These are phyloP conservation scores for Orbilia brochopaga DNA, from an alignment of 2,329 filamentous ascomycete species.

Conservation along the genomic window DNA sequence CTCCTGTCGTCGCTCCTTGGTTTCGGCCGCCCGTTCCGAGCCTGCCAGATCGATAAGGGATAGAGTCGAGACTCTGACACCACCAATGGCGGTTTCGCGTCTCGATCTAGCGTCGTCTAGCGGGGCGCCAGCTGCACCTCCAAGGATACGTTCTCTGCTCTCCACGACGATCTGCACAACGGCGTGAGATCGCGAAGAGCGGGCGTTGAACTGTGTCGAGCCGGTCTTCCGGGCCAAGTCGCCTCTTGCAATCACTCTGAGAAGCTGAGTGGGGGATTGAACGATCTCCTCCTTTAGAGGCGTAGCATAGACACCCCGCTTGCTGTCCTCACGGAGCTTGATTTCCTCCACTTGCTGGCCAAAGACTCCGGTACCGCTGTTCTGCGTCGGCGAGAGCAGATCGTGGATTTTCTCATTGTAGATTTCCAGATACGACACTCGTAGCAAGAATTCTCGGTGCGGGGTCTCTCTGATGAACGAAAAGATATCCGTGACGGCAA, in stretches of 20 bases:
- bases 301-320: conserved; percentile 93
- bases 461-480: conserved; percentile 98
- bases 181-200: conserved; percentile 95
- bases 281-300: conserved; percentile 98
- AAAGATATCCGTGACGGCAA: conserved; percentile 98
- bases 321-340: conserved; percentile 94
- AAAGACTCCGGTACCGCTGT: conserved; percentile 60
- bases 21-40: conserved; percentile 93
- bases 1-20: conserved; percentile 90
- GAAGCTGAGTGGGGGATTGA: conserved; percentile 91
- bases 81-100: conserved; percentile 64
- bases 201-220: conserved; percentile 94
- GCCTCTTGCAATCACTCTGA: conserved; percentile 92
- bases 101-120: conserved; percentile 53
- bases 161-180: conserved; percentile 99
- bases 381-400: conserved; percentile 69
- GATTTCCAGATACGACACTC: conserved; percentile 97
- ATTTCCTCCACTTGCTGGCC: conserved; percentile 81
- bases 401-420: conserved; percentile 99
- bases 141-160: conserved; percentile 81
- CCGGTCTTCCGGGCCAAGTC: conserved; percentile 88
- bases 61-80: conserved; percentile 91
- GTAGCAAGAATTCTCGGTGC: conserved; percentile 87
- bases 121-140: conserved; percentile 57
- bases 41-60: conserved; percentile 96